A percentile compares a stretch with the other conserved stretches of the same genome.
Conservation (phyloP, 805 yeast genomes). For the Wickerhamomyces bovis region DNA sequence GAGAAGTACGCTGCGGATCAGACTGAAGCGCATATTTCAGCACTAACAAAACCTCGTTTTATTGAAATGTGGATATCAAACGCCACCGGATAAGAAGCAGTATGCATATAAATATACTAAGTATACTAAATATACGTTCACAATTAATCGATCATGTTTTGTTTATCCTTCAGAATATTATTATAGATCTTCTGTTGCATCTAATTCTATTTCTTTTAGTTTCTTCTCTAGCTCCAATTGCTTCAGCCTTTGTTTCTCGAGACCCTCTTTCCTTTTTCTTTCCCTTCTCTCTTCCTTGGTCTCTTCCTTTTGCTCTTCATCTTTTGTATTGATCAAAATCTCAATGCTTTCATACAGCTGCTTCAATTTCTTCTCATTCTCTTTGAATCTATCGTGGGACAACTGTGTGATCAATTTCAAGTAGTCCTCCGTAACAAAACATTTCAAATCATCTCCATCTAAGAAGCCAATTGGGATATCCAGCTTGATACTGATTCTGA, state of each 20-base stretch:
- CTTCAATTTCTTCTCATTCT: conserved; percentile 53
- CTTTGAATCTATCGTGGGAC: conserved; percentile 57
- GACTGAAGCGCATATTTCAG: background rate
- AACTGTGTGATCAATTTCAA: conserved; percentile 45
- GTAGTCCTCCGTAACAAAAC: conserved; percentile 47
- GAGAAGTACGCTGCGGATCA: background rate
- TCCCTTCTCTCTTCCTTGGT: conserved; percentile 53
- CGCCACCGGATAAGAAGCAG: no score
- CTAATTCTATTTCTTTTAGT: background rate
- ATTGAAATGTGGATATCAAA: no score
- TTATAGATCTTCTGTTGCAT: background rate
- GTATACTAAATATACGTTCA: no score
- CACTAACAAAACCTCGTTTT: no score
- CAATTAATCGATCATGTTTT: no score
- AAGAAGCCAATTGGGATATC: conserved; percentile 73
- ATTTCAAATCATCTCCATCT: conserved; percentile 23
- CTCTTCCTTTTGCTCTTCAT: conserved; percentile 25
- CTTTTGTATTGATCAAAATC: conserved; percentile 17
- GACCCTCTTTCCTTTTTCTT: conserved; percentile 46
- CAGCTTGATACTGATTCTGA: conserved; percentile 65
- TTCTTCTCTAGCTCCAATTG: background rate
- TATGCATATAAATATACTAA: no score
- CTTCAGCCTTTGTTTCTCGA: conserved; percentile 20
- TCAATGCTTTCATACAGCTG: conserved; percentile 40
- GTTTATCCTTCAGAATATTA: no score